Evolutionary conservation across 805 yeast species (phyloP), one percentile per base, ranked within the genome.

Genomic region (Candida methanosorbosa): DNA sequence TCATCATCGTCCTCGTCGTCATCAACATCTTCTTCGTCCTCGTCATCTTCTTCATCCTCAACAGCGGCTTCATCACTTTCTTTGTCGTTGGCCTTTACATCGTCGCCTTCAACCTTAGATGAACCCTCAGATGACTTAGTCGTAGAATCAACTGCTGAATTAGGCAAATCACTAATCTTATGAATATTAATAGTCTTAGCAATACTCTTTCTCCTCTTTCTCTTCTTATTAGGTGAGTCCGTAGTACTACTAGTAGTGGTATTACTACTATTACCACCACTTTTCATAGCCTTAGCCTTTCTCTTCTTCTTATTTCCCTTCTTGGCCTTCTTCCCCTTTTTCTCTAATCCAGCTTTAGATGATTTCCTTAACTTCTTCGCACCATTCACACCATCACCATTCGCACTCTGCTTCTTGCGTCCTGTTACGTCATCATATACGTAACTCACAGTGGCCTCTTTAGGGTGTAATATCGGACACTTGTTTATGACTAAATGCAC

Each of bases 391-490:
- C 14, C 7, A 5, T 24, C 12, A 6, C 7, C n/a, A 5, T 24
- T 24, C 15, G 7, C 12, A 5, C 7, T 13, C 14, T 24, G 7
- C 22, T 20, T 9, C 9, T 20, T 9, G 7, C n/a, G n/a, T n/a
- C n/a, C n/a, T 21, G 23, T 8, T 21, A 9, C 11, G 8, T 8
- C 8, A 32, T 33, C 28, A 30, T 33, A 27, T 9, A 27, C 31
- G 21, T 37, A 44, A n/a, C 40, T 35, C 18, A 35, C 18, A 12
- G 36, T 33, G 14, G 48, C 30, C 17, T 48, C 57, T 26, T 29
- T 25, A 2, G 57, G 49, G 35, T 54, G 52, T 25, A 54, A 32
- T 18, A 53, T 43, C 0, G 59, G 58, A 30, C 59, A 54, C 37
- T 46, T 49, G n/a, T 41, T 43, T 6, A 49, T 34, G 9, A 34